phyloP scores from a whole-genome alignment of 495 filamentous ascomycete species.

The Podospora didyma region DNA sequence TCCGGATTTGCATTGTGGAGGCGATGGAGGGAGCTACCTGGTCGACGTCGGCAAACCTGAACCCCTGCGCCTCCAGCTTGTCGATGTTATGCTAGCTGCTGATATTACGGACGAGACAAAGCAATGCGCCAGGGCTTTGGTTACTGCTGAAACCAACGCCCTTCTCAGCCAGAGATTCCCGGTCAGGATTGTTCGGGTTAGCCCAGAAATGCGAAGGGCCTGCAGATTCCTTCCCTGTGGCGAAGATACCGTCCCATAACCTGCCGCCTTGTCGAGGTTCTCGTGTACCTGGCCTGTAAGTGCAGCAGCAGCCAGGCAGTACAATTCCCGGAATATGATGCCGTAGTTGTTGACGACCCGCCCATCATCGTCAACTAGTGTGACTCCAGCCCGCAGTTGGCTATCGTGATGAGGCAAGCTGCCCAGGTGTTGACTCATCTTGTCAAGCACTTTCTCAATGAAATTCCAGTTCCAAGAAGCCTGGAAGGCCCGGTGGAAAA shows the following conservation, averaged over 20 bases:
- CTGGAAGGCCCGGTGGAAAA: constrained; percentile 85
- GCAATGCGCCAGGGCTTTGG: constrained; percentile 64
- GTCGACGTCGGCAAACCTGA: constrained; percentile 64
- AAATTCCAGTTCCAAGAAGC: constrained; percentile 71
- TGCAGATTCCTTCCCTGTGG: constrained; percentile 46
- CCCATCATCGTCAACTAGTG: constrained; percentile 36
- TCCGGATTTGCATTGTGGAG: constrained; percentile 65
- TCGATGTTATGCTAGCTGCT: constrained; percentile 49
- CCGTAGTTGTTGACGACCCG: constrained; percentile 62
- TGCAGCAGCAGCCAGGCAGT: constrained; percentile 73
- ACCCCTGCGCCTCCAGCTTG: constrained; percentile 67
- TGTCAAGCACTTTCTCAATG: constrained; percentile 61
- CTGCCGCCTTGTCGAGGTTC: constrained; percentile 62
- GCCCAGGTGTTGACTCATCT: constrained; percentile 60
- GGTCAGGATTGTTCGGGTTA: too few species aligned
- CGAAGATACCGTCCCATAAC: constrained; percentile 74
- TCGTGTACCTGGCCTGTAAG: constrained; percentile 64
- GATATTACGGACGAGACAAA: constrained; percentile 74
- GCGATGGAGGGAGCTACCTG: constrained; percentile 67
- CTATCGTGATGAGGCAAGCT: constrained; percentile 25
- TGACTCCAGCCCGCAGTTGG: constrained; percentile 21
- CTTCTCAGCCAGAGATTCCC: constrained; percentile 26
- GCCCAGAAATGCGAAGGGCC: too few species aligned
- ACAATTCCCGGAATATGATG: constrained; percentile 77
- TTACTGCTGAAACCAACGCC: constrained; percentile 24